Percentiles rank a stretch among this genome's conserved stretches.
phyloP scores from a whole-genome alignment of 306 rosid genomes.

The Adenanthera pavonina region DNA sequence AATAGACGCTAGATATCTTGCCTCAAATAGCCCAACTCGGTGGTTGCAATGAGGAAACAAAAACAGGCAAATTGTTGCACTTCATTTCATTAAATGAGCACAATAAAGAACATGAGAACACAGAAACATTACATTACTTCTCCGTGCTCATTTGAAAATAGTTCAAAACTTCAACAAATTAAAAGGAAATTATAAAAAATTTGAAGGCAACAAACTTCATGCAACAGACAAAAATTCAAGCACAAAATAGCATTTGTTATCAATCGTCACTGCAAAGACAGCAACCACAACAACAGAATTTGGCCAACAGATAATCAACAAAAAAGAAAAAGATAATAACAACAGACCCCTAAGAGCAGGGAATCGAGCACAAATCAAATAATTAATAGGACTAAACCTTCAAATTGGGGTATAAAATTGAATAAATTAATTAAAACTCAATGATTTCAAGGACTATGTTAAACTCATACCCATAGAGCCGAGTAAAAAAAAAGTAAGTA shows the following conservation, averaged over 20 bases:
- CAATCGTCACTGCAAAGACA: conserved; percentile 17
- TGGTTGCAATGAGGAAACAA: conserved; percentile 5
- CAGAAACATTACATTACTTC: background rate
- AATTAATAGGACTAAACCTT: conserved; percentile 28
- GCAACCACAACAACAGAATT: background rate
- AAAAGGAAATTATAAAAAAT: background rate
- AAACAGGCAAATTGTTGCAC: background rate
- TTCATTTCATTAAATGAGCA: conserved; percentile 2
- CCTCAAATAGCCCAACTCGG: conserved; percentile 17
- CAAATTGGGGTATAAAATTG: conserved; percentile 32
- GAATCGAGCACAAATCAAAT: background rate
- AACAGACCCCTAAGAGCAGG: conserved; percentile 27
- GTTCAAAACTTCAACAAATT: background rate
- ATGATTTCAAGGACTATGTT: conserved; percentile 20
- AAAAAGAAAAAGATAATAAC: background rate
- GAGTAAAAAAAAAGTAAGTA: background rate
- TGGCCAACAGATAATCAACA: background rate
- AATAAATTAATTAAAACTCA: conserved; percentile 29
- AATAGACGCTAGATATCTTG: background rate
- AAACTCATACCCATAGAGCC: conserved; percentile 17
- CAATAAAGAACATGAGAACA: conserved; percentile 35
- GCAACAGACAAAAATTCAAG: conserved; percentile 4
- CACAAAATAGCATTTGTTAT: background rate
- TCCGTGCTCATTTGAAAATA: conserved; percentile 18
- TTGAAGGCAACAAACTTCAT: conserved; percentile 1